phyloP scores from a whole-genome alignment of 257 asterid genomes.

The Vinca minor region DNA sequence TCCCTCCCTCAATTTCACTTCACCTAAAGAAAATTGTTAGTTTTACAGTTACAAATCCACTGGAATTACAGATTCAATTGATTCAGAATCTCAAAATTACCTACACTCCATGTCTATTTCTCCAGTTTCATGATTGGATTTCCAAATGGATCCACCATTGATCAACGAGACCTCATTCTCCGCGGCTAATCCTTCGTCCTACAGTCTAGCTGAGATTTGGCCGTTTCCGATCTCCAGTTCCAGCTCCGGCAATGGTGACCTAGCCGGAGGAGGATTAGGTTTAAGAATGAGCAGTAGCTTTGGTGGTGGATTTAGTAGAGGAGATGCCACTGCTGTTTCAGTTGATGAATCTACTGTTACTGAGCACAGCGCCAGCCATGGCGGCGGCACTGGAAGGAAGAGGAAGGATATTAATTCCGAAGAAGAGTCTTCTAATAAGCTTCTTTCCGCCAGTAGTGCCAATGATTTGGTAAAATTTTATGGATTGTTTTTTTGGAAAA shows the following conservation, averaged over 20 bases:
- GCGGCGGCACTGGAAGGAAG: slow-evolving; percentile 36
- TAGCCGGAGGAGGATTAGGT: slow-evolving; percentile 46
- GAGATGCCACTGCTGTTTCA: slow-evolving; percentile 26
- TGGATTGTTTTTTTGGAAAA: not conserved
- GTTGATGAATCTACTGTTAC: slow-evolving; percentile 68
- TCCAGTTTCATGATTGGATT: not conserved
- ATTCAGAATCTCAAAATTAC: not conserved
- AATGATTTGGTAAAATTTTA: slow-evolving; percentile 41
- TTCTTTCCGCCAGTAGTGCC: slow-evolving; percentile 40
- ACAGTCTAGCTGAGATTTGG: slow-evolving; percentile 65
- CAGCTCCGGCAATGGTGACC: slow-evolving; percentile 12
- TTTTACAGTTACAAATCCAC: not conserved
- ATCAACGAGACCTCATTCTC: slow-evolving; percentile 63
- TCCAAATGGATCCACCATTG: slow-evolving; percentile 72
- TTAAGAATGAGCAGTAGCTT: slow-evolving; percentile 48
- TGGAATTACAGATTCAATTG: slow-evolving; percentile 5
- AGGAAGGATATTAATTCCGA: slow-evolving; percentile 40
- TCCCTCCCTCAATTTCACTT: not conserved
- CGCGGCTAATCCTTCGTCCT: slow-evolving; percentile 62
- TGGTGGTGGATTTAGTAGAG: slow-evolving; percentile 22
- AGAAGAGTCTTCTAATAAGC: slow-evolving; percentile 38
- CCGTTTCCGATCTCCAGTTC: slow-evolving; percentile 39
- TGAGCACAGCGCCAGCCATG: slow-evolving; percentile 45
- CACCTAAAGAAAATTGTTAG: not conserved
- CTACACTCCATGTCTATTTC: not conserved